Evolutionary conservation across 2,329 filamentous ascomycete species (phyloP), one percentile per base, ranked within the genome.

Genomic region (Rhynchosporium graminicola): DNA sequence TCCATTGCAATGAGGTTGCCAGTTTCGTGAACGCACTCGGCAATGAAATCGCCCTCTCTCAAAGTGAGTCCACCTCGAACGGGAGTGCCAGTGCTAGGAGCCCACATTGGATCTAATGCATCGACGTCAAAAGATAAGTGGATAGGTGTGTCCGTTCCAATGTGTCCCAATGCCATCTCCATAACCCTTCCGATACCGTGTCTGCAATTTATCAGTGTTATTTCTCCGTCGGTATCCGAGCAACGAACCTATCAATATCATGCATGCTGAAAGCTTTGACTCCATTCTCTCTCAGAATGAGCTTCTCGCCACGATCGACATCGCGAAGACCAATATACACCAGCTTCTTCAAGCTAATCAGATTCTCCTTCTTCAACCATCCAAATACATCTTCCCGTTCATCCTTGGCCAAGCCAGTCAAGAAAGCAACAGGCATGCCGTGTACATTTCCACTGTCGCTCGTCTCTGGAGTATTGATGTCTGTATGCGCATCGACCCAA

Each of bases 201-300:
- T 59, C 91, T 92, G 67, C 36, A n/a, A 43, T 7, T 51, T 12
- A 48, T 64, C 15, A 67, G 65, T 26, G 61, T 62, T 31, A 28
- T 28, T 26, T n/a, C 47, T 40, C 5, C 47, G 48, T n/a, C 43
- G 10, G 15, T 6, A 13, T 31, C 51, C 28, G 20, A 38, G 8
- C 29, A 56, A 74, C 83, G 71, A 80, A 92, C 89, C 86, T 84
- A 77, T 99, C 95, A 76, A 99, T 90, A 75, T 99, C 95, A 75
- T 97, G 95, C 95, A 99, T 99, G 79, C 89, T 94, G 74, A 98
- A 99, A 3, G 94, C 94, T 81, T 91, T 94, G 80, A 99, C 95
- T 47, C 89, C 88, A 73, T 98, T 82, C 68, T 98, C 91, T 62
- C 88, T 84, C 67, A 99, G 80, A 65, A 97, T 91, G 79, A 87